Evolutionary conservation across 2,329 filamentous ascomycete genomes (phyloP).

Genomic region (Didymosphaeria variabile): DNA sequence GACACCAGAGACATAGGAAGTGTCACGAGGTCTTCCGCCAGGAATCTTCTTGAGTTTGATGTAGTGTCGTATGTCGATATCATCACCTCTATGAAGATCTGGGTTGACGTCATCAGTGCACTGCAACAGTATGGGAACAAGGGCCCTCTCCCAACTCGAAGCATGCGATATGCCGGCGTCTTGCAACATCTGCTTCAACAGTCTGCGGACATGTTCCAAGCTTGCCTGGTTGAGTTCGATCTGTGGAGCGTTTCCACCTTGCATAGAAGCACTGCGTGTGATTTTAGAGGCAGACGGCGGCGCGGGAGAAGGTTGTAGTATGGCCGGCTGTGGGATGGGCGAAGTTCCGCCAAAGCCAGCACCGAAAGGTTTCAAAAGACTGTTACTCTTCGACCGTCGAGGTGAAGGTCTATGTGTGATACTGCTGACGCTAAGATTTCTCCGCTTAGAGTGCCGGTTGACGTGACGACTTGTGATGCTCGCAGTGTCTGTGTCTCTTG

Average conservation of each 20-base stretch:
- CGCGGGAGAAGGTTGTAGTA: constrained; percentile 32
- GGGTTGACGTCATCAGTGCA: constrained; percentile 96
- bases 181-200: constrained; percentile 82
- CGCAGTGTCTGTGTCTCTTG: constrained; percentile 69
- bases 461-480: constrained; percentile 72
- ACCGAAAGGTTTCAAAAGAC: constrained; percentile 60
- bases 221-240: constrained; percentile 88
- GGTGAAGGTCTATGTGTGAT: constrained; percentile 77
- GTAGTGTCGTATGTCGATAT: constrained; percentile 97
- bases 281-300: constrained; percentile 49
- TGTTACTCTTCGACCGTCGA: constrained; percentile 65
- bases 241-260: constrained; percentile 75
- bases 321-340: constrained; percentile 33
- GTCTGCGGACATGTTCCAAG: constrained; percentile 83
- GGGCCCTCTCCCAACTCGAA: constrained; percentile 84
- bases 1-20: constrained; percentile 93
- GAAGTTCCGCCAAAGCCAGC: constrained; percentile 49
- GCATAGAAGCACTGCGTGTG: constrained; percentile 83
- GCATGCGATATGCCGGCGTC: constrained; percentile 78
- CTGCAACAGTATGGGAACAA: constrained; percentile 88
- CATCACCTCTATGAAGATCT: constrained; percentile 87
- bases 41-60: constrained; percentile 97
- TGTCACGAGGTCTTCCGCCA: constrained; percentile 88
- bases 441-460: constrained; percentile 72
- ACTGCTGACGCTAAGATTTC: constrained; percentile 87